phyloP scores from a whole-genome alignment of 495 filamentous ascomycete species.

The Friedmanniomyces simplex region DNA sequence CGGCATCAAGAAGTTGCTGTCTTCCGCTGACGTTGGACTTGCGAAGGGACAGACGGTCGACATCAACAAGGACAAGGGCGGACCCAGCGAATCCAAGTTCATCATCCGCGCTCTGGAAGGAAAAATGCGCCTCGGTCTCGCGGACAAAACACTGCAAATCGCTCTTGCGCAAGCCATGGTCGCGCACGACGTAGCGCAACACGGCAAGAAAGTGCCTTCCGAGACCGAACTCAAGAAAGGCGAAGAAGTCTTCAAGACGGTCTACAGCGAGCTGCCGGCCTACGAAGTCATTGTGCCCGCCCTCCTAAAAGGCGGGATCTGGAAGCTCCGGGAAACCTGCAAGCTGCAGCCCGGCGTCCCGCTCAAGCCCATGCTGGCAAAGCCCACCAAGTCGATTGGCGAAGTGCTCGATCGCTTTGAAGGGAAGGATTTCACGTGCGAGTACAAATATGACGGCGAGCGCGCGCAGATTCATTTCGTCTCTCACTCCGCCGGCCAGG shows the following conservation, averaged over 20 bases:
- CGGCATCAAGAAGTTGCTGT: constrained; percentile 86
- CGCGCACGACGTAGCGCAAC: constrained; percentile 60
- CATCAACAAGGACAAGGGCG: constrained; percentile 86
- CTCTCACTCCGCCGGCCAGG: constrained; percentile 61
- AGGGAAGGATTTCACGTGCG: constrained; percentile 89
- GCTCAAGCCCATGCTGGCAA: constrained; percentile 96
- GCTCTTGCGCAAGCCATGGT: constrained; percentile 81
- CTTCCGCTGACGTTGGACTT: constrained; percentile 63
- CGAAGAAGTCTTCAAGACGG: constrained; percentile 74
- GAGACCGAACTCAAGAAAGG: constrained; percentile 68
- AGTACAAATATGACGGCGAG: constrained; percentile 98
- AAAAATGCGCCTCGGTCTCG: constrained; percentile 80
- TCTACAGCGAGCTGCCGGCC: constrained; percentile 87
- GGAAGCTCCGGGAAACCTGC: constrained; percentile 70
- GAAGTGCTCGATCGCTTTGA: constrained; percentile 97
- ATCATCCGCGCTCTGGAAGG: constrained; percentile 88
- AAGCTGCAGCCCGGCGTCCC: constrained; percentile 90
- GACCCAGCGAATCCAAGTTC: constrained; percentile 88
- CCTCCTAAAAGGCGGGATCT: constrained; percentile 76
- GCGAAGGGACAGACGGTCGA: constrained; percentile 54
- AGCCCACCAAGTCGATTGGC: constrained; percentile 97
- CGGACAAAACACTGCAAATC: constrained; percentile 84
- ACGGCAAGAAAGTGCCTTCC: constrained; percentile 56
- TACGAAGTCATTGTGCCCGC: constrained; percentile 92
- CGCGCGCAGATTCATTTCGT: constrained; percentile 96